Evolutionary conservation across 352 stramenopile genomes (phyloP), one percentile per base, ranked within the genome.

Genomic region (Phytophthora cajani): DNA sequence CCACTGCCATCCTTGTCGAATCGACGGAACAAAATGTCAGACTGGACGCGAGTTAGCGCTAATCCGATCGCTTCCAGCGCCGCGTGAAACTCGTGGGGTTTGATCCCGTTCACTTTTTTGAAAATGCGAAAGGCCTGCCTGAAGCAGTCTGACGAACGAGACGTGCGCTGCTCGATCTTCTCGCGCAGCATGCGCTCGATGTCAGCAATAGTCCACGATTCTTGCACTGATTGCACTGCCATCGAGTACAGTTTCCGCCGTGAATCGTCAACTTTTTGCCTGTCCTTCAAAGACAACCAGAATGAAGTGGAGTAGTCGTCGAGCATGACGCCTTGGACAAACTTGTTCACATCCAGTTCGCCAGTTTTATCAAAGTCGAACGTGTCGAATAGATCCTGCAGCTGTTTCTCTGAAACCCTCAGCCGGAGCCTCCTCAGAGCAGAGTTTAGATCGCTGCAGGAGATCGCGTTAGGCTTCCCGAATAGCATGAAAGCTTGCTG

Each of bases 161-260:
- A 93, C 25, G 87, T 94, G 33, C 81, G 84, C 62, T 94, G 85
- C 71, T 94, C 87, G 42, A 94, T 94, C 72, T 94, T 94, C 38
- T 89, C 81, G 3, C 87, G 85, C 21, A 94, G 67, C 84, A 92
- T 94, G 11, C 85, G 79, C 57, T 94, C 87, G 46, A 94, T 91
- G 19, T 94, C 85, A 19, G 74, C 68, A 52, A 93, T 91, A 8
- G 81, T 92, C 85, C 85, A 94, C 19, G 80, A 86, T 33, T 76
- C 69, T 54, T 93, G 84, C 8, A 93, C 84, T 11, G 80, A 90
- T 47, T 89, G 72, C 4, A 91, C 84, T 8, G 86, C 85, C 79
- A 89, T 90, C 2, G 74, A 87, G 58, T 92, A 92, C 9, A 80
- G 60, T 49, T 79, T 71, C 30, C 59, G 69, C 2, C 78, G 62